phyloP scores from a whole-genome alignment of 2,329 filamentous ascomycete genomes.

The Diaporthe aspalathi region DNA sequence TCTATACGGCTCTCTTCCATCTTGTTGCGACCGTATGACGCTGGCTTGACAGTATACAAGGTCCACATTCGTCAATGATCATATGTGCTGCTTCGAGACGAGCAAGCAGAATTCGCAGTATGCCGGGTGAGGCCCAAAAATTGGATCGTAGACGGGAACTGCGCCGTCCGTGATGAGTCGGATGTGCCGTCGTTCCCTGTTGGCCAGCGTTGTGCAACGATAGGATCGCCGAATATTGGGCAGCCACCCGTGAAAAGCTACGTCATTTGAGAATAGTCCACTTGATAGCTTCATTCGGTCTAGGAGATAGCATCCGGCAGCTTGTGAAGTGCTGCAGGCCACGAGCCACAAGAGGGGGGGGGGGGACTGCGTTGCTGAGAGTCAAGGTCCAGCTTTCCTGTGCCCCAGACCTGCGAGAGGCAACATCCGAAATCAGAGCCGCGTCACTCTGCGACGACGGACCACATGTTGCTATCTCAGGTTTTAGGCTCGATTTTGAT shows the following conservation, averaged over 20 bases:
- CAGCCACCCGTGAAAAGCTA: neutral
- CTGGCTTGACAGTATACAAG: conserved; percentile 2
- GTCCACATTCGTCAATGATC: neutral
- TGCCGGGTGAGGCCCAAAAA: neutral
- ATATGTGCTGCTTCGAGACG: neutral
- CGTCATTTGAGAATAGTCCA: neutral
- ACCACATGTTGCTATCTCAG: too few species aligned
- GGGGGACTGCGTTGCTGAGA: neutral
- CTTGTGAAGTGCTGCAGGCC: neutral
- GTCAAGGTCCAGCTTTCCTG: neutral
- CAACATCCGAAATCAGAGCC: neutral
- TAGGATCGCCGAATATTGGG: neutral
- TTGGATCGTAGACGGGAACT: neutral
- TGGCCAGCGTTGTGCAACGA: neutral
- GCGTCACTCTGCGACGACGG: neutral
- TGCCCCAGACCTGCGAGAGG: neutral
- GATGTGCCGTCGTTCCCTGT: conserved; percentile 6
- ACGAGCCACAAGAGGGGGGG: neutral
- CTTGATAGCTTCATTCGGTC: neutral
- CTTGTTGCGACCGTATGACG: conserved; percentile 2
- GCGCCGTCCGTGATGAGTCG: neutral
- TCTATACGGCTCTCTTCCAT: neutral
- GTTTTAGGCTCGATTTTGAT: neutral
- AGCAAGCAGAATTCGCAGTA: neutral
- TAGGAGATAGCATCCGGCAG: neutral